Percentiles rank a stretch among this genome's conserved stretches.
These are phyloP conservation scores for Nigrospora sphaerica DNA, from an alignment of 2,329 filamentous ascomycete species.

Conservation along the genomic window DNA sequence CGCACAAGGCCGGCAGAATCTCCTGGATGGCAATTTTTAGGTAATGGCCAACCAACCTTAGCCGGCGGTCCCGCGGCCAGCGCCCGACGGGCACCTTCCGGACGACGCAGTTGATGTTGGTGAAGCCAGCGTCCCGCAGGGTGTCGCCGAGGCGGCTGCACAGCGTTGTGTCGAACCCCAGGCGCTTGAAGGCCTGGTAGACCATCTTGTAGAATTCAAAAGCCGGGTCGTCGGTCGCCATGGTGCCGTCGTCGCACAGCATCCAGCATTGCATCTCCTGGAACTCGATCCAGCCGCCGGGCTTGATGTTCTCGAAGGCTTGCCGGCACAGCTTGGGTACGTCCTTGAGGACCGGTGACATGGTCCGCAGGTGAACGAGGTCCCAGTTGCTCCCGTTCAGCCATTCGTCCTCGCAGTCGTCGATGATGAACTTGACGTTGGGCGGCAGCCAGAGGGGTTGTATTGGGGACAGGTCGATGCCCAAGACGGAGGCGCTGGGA, in stretches of 20 bases:
- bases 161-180: conserved; percentile 32
- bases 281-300: conserved; percentile 46
- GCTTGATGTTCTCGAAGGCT: conserved; percentile 29
- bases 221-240: conserved; percentile 31
- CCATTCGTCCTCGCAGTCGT: conserved; percentile 49
- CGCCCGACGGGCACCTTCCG: conserved; percentile 9
- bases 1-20: conserved; percentile 7
- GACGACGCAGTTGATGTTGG: conserved; percentile 7
- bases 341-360: conserved; percentile 44
- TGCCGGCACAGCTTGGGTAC: conserved; percentile 36
- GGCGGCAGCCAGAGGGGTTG: conserved; percentile 39
- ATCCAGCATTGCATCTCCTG: conserved; percentile 36
- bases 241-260: conserved; percentile 33
- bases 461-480: conserved; percentile 31
- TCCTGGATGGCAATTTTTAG: conserved; percentile 8
- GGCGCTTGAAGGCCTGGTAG: conserved; percentile 19
- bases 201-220: conserved; percentile 19
- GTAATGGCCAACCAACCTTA: conserved; percentile 7
- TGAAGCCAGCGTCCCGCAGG: conserved; percentile 31
- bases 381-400: conserved; percentile 44
- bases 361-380: conserved; percentile 44
- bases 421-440: conserved; percentile 23
- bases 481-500: conserved; percentile 19
- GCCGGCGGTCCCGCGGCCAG: conserved; percentile 6
- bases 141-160: conserved; percentile 21